These are phyloP conservation scores for Nicotiana tabacum DNA, from an alignment of 257 asterid genomes.

Conservation along the genomic window DNA sequence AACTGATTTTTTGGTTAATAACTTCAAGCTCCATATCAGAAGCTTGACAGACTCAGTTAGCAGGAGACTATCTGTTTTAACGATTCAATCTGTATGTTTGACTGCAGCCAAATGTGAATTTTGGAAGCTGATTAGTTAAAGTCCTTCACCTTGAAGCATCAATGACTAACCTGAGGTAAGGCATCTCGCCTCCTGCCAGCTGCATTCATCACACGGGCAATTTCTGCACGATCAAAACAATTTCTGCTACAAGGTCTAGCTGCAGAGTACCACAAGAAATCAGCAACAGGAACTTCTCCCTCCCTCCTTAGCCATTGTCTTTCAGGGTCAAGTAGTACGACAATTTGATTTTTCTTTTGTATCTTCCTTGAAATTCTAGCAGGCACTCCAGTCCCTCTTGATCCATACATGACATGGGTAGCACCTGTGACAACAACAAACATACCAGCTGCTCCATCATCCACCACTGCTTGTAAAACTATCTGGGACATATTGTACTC, in stretches of 20 bases:
- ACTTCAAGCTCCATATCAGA: constrained; percentile 4
- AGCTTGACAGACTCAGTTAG: not conserved
- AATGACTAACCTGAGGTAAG: constrained; percentile 74
- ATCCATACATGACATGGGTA: constrained; percentile 70
- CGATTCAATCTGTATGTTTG: not conserved
- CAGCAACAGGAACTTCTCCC: constrained; percentile 93
- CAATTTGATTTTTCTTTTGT: constrained; percentile 73
- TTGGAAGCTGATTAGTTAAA: not conserved
- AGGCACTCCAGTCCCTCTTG: constrained; percentile 88
- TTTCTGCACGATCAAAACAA: constrained; percentile 97
- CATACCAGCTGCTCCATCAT: constrained; percentile 66
- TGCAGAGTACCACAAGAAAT: constrained; percentile 95
- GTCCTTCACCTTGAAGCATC: not conserved
- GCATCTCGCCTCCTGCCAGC: constrained; percentile 95
- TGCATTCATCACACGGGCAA: constrained; percentile 97
- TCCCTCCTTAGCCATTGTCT: constrained; percentile 78
- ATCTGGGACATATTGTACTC: constrained; percentile 82
- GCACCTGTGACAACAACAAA: constrained; percentile 88
- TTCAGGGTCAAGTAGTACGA: constrained; percentile 74
- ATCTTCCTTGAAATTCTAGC: constrained; percentile 76
- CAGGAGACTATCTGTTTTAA: not conserved
- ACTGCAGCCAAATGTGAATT: not conserved
- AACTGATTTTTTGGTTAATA: not conserved
- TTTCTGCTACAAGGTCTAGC: constrained; percentile 92
- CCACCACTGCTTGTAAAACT: constrained; percentile 58